phyloP scores from a whole-genome alignment of 305 asterid genomes.

The Ajuga reptans region DNA sequence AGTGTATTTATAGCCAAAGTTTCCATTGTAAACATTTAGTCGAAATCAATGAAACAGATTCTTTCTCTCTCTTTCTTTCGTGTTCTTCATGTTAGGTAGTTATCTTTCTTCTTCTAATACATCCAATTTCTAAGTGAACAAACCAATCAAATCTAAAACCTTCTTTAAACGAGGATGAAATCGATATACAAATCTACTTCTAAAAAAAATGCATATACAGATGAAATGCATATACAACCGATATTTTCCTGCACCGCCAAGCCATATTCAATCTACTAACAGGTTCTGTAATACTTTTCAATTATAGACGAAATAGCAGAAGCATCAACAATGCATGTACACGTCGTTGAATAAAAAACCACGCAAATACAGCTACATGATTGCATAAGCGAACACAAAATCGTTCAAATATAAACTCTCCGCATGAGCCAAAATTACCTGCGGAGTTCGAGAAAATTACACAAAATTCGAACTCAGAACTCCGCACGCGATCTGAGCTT shows the following conservation, averaged over 20 bases:
- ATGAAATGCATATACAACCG: too few relatives aligned
- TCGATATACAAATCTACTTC: neutral
- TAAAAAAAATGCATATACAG: too few relatives aligned
- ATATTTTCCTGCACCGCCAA: neutral
- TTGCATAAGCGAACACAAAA: slow-evolving; percentile 6
- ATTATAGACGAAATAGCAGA: neutral
- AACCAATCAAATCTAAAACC: neutral
- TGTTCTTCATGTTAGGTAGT: too few relatives aligned
- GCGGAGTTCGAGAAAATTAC: slow-evolving; percentile 29
- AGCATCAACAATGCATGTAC: neutral
- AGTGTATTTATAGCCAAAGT: too few relatives aligned
- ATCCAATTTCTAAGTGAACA: neutral
- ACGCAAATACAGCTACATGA: slow-evolving; percentile 1
- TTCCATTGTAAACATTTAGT: too few relatives aligned
- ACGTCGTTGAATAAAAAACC: slow-evolving; percentile 10
- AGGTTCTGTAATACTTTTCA: neutral
- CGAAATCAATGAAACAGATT: too few relatives aligned
- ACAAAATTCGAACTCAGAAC: slow-evolving; percentile 22
- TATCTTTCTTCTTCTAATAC: too few relatives aligned
- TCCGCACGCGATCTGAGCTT: slow-evolving; percentile 29
- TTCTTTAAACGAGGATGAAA: neutral
- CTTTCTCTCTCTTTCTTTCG: too few relatives aligned
- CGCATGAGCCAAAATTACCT: slow-evolving; percentile 16
- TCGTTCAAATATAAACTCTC: neutral
- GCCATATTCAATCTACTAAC: neutral